Conservation (phyloP, 1,284 basidiomycete genomes). For the Uromyces viciae-fabae region DNA sequence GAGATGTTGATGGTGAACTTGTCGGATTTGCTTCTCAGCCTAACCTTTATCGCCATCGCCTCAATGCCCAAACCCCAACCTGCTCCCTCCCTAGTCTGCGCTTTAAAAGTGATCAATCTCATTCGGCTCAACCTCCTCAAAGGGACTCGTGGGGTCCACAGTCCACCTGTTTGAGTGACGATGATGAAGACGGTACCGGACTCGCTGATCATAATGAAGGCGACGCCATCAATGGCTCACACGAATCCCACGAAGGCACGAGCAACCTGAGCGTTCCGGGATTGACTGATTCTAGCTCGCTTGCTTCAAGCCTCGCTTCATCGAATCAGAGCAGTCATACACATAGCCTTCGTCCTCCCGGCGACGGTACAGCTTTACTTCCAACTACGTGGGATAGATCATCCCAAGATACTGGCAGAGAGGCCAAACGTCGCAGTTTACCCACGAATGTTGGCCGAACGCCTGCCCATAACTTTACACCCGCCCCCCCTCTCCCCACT, state of each 20-base stretch:
- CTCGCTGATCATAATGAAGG: conserved; percentile 2
- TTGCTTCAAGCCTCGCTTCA: conserved; percentile 42
- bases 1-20: conserved; percentile 25
- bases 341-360: neutral
- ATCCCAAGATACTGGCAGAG: conserved; percentile 3
- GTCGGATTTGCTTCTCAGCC: conserved; percentile 1
- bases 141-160: conserved; percentile 21
- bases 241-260: conserved; percentile 38
- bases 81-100: neutral
- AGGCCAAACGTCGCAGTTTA: conserved; percentile 41
- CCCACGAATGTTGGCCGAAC: conserved; percentile 20
- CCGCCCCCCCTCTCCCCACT: conserved; percentile 5
- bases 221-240: conserved; percentile 31
- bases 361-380: neutral
- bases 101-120: neutral
- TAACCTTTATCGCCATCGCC: conserved; percentile 7
- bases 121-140: neutral
- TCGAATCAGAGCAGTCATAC: conserved; percentile 23
- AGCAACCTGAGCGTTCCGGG: conserved; percentile 41
- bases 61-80: neutral
- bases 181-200: conserved; percentile 34
- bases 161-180: conserved; percentile 31
- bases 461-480: neutral
- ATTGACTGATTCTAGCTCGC: conserved; percentile 42
- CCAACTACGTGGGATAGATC: conserved; percentile 29